Evolutionary conservation across 2,329 filamentous ascomycete genomes (phyloP).

Genomic region (Microdochium nivale): DNA sequence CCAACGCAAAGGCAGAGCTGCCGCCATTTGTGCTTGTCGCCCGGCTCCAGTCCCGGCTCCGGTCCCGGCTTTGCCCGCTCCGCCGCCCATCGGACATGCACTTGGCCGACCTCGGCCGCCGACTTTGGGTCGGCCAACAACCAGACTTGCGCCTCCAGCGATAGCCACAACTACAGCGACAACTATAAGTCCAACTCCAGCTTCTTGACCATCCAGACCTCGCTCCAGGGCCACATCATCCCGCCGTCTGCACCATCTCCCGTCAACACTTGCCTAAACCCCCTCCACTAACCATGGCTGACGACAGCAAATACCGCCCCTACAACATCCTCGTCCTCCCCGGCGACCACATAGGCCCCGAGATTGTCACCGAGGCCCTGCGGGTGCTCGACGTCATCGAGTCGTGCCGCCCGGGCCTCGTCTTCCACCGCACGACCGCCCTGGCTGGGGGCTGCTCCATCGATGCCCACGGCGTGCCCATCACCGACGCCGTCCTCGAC

Average conservation of each 20-base stretch:
- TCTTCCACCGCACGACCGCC: conserved; percentile 15
- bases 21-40: too few relatives aligned
- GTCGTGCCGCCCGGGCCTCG: conserved; percentile 16
- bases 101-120: too few relatives aligned
- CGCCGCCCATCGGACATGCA: too few relatives aligned
- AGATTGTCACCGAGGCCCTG: conserved; percentile 35
- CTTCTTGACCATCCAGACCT: not conserved
- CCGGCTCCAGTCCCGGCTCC: too few relatives aligned
- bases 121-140: too few relatives aligned
- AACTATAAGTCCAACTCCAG: too few relatives aligned
- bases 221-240: not conserved
- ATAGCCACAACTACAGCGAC: too few relatives aligned
- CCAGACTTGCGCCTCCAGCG: too few relatives aligned
- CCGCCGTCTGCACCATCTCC: too few relatives aligned
- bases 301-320: not conserved
- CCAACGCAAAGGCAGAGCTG: too few relatives aligned
- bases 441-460: conserved; percentile 28
- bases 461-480: conserved; percentile 31
- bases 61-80: too few relatives aligned
- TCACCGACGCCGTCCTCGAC: conserved; percentile 32
- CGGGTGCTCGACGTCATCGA: conserved; percentile 34
- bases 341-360: conserved; percentile 37
- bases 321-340: conserved; percentile 29
- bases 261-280: too few relatives aligned
- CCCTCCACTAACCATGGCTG: not conserved